Base-by-base conservation (phyloP, 1,284 basidiomycete genomes). In the Fomitiporia mediterranea region DNA sequence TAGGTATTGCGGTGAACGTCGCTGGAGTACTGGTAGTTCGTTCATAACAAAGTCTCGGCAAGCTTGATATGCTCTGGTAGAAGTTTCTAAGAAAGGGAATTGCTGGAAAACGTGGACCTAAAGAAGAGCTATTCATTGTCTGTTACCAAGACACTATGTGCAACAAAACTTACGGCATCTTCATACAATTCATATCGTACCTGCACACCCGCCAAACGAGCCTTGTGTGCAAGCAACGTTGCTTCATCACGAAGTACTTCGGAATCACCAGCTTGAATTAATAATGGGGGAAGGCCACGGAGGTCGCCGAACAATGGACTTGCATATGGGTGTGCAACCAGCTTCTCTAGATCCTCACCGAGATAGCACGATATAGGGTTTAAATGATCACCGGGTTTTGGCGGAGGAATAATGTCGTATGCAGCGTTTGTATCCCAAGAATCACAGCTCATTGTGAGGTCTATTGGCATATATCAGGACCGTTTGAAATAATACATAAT, bases 241-340 rank as follows among this genome's bases (percentile, higher is more conserved):
- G 90, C 89, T 68, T 98, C 96, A 66, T 98, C 96, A 28, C 94
- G 78, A 25, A 99, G 75, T 1, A 97, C 92, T 68, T 99, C 96
- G 0, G 92, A 89, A 60, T 98, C 96, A 25, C 96, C 96, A 1
- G 86, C 86, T 70, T 98, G 95, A 42, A 99, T 90, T 21, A 98
- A 79, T 65, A 98, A 71, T 0, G 96, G 96, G 7, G 96, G 96
- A 9, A 99, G 73, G 6, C 87, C 89, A 27, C 77, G 76, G 64
- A 97, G 86, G 67, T 95, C 84, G 15, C 96, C 96, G 65, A 98
- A 99, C n/a, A 99, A 74, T 0, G 95, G 94, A 61, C 91, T 93
- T 4, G 90, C 96, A 66, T 99, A 99, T 2, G 96, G 96, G 69
- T 99, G 95, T 0, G 94, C 97, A 51, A 98, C 74, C 67, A 92